Evolutionary conservation across 495 filamentous ascomycete species (phyloP).

Genomic region (Hypoxylon fuscum): DNA sequence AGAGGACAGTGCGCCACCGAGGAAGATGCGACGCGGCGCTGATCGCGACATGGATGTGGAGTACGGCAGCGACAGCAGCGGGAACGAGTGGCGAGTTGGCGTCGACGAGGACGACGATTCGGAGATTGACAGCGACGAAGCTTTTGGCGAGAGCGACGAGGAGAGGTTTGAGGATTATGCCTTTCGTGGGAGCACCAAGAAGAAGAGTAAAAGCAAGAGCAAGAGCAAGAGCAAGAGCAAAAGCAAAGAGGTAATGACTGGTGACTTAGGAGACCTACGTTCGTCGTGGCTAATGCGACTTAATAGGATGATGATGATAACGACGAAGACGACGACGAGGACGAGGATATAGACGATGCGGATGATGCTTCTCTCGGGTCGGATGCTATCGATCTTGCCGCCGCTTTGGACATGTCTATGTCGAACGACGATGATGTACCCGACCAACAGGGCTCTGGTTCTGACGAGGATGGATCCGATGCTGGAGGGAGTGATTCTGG

Average conservation of each 20-base stretch:
- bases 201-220: slow-evolving; percentile 56
- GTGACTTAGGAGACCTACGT: slow-evolving; percentile 42
- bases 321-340: slow-evolving; percentile 52
- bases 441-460: slow-evolving; percentile 48
- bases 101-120: slow-evolving; percentile 79
- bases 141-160: slow-evolving; percentile 88
- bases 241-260: slow-evolving; percentile 56
- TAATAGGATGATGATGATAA: slow-evolving; percentile 33
- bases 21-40: slow-evolving; percentile 56
- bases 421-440: slow-evolving; percentile 56
- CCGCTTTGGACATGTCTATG: slow-evolving; percentile 76
- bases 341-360: slow-evolving; percentile 68
- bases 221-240: no score
- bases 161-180: slow-evolving; percentile 80
- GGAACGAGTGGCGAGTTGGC: slow-evolving; percentile 86
- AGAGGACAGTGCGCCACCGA: slow-evolving; percentile 51
- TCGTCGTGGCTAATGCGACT: slow-evolving; percentile 41
- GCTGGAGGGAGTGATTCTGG: slow-evolving; percentile 57
- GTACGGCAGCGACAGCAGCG: slow-evolving; percentile 83
- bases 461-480: slow-evolving; percentile 58
- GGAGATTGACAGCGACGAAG: slow-evolving; percentile 91
- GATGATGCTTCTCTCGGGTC: slow-evolving; percentile 71
- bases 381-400: slow-evolving; percentile 85
- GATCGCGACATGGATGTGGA: slow-evolving; percentile 58
- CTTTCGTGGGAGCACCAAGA: slow-evolving; percentile 73